These are phyloP conservation scores for Paraphaeosphaeria minitans DNA, from an alignment of 2,329 filamentous ascomycete species.

Conservation along the genomic window DNA sequence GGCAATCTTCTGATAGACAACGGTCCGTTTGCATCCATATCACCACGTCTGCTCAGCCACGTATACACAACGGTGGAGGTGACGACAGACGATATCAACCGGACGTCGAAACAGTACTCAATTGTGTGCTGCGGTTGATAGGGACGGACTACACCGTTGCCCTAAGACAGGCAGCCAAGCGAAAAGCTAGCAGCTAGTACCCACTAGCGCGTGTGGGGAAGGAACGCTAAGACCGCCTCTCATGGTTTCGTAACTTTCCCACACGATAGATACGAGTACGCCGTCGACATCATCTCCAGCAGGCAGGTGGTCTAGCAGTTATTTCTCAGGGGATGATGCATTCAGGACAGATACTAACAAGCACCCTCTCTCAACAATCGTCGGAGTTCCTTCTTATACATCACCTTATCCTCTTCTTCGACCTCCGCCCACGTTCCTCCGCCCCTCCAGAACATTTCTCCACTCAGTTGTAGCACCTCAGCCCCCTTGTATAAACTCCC, in stretches of 20 bases:
- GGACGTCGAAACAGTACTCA: not conserved
- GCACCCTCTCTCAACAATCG: slow-evolving; percentile 2
- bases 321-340: not conserved
- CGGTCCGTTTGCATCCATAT: not conserved
- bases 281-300: slow-evolving; percentile 1
- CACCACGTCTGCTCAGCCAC: not conserved
- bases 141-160: not conserved
- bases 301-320: no score
- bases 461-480: slow-evolving; percentile 10
- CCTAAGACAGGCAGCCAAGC: slow-evolving; percentile 5
- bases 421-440: not conserved
- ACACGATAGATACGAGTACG: no score
- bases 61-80: not conserved
- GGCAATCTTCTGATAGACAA: not conserved
- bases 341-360: not conserved
- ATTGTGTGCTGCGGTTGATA: not conserved
- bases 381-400: slow-evolving; percentile 10
- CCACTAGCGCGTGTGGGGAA: slow-evolving; percentile 10
- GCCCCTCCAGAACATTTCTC: slow-evolving; percentile 5
- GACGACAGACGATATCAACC: not conserved
- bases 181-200: slow-evolving; percentile 4
- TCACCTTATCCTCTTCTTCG: not conserved
- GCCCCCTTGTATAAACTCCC: slow-evolving; percentile 14
- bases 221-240: not conserved
- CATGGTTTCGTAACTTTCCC: not conserved